Evolutionary conservation across 768 basidiomycete genomes (phyloP).

Genomic region (Crepidotus variabilis): DNA sequence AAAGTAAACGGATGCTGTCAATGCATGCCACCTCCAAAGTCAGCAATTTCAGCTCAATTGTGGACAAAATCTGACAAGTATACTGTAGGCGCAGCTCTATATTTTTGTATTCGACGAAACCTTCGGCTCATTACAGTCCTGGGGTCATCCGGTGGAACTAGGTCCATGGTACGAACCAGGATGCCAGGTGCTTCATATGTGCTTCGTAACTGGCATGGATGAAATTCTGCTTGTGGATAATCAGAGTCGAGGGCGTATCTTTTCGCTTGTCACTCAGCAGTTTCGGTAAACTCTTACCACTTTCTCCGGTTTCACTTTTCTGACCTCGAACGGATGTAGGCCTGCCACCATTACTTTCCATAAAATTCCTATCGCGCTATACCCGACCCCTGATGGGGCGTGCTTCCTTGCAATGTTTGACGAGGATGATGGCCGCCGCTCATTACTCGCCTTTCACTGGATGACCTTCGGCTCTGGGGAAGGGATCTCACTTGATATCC

Average conservation of each 20-base stretch:
- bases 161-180: slow-evolving; percentile 35
- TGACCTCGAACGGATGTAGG: neutral
- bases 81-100: slow-evolving; percentile 32
- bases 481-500: slow-evolving; percentile 34
- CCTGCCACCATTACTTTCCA: neutral
- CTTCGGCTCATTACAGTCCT: slow-evolving; percentile 35
- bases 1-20: slow-evolving; percentile 45
- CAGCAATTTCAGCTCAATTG: neutral
- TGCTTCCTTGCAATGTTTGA: neutral
- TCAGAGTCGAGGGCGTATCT: slow-evolving; percentile 40
- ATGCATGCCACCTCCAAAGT: slow-evolving; percentile 42
- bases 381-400: neutral
- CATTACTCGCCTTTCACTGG: slow-evolving; percentile 48
- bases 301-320: neutral
- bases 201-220: slow-evolving; percentile 47
- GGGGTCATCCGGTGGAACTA: slow-evolving; percentile 38
- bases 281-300: slow-evolving; percentile 36
- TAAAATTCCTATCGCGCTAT: neutral
- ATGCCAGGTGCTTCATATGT: slow-evolving; percentile 19
- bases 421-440: neutral
- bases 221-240: slow-evolving; percentile 51
- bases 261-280: slow-evolving; percentile 48
- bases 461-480: slow-evolving; percentile 48
- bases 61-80: neutral
- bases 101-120: slow-evolving; percentile 45